Base-by-base conservation (phyloP, 768 basidiomycete genomes). In the Tremella mesenterica region DNA sequence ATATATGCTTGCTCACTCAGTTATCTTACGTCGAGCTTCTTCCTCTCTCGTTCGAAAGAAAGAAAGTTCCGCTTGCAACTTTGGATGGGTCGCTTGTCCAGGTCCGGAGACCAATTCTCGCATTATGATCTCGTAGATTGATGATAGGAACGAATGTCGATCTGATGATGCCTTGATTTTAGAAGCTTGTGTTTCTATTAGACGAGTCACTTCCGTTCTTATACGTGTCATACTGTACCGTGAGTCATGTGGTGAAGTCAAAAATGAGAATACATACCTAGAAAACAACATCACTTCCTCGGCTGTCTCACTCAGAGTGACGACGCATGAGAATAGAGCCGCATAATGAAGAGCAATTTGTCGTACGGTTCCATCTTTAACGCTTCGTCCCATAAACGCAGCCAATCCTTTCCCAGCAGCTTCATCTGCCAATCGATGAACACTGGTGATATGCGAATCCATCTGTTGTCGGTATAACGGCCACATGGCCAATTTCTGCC, bases 271-370 rank as follows among this genome's bases (percentile, higher is more conserved):
- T 9, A 68, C 83, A 60, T 66, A 93, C 93, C 91, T 91, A 21
- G 85, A 82, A 66, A 95, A 95, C 44, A 97, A 86, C 91, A 96
- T 95, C 8, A 88, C 88, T 70, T 95, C 92, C 60, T 95, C 89
- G 36, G 83, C 84, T 56, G 86, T 84, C 33, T 80, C 80, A 2
- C 86, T 88, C 58, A 99, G 75, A 26, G 81, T 80, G 20, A 92
- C 82, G 58, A 91, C 82, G 1, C 85, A 82, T 55, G 83, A 84
- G 77, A 97, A 97, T 64, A 95, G 69, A 14, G 76, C 76, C 13
- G 84, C 78, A 71, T 97, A 99, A 53, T 83, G 81, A 46, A 77
- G 79, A 69, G 85, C 86, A 13, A 91, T 81, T 85, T 79, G 58
- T 39, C 80, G 71, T 4, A 95, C 83, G 28, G 78, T 74, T 23